Evolutionary conservation across 1,284 basidiomycete species (phyloP), one percentile per base, ranked within the genome.

Genomic region (Trametes hirsuta): DNA sequence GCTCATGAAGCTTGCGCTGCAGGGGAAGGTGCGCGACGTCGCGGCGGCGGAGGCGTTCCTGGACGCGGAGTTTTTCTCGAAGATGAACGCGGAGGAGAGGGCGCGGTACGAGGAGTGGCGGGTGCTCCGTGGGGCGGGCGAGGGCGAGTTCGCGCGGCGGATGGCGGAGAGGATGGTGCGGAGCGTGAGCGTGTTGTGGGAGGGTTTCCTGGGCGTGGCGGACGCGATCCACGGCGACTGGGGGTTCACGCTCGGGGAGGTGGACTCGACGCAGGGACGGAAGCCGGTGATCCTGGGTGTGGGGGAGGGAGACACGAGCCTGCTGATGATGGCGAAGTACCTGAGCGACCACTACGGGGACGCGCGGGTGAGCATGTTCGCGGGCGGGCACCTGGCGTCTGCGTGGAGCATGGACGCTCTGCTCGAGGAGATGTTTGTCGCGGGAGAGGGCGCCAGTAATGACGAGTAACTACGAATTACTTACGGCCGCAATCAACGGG

Each of bases 181-280:
- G 52, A 86, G 84, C 66, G 79, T 84, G 14, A 73, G 75, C 18
- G 75, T 69, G 36, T 75, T 80, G 51, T 86, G 84, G 84, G 77
- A 77, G 52, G 85, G 85, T 2, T 84, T 84, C 65, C 70, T 80
- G 62, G 78, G 81, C 52, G 67, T 78, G 47, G 60, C 78, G 5
- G 66, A 72, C 24, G 71, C 83, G 42, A 71, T 82, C 52, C 81
- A 85, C 49, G 78, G 79, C 24, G 81, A 81, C 58, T 87, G 85
- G 85, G 82, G 78, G 35, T 83, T 82, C 61, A 66, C 65, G 34
- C 81, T 81, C 8, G 70, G 72, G 35, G 63, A 65, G 6, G 68
- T 84, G 48, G 79, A 84, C 63, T 78, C 76, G 42, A 76, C 74
- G n/a, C 79, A 82, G 61, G 70, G 75, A 44, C 72, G 68, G 49